A percentile compares a stretch with the other conserved stretches of the same genome.
Conservation (phyloP, 768 basidiomycete genomes). For the Asterophora lycoperdoides region DNA sequence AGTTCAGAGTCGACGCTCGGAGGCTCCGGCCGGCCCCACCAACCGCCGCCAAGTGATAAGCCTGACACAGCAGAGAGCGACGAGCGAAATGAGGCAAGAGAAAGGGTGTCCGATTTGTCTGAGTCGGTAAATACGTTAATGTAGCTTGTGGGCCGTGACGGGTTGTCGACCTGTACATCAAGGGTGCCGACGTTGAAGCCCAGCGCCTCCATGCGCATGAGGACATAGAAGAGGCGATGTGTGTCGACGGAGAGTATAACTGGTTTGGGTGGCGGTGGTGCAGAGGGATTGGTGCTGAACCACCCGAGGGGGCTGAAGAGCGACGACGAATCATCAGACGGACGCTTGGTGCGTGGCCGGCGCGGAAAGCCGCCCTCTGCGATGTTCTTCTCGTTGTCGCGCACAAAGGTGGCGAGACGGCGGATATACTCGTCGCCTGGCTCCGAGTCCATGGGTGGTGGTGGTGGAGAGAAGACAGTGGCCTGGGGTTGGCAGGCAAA, state of each 20-base stretch:
- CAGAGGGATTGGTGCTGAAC: slow-evolving; percentile 40
- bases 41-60: slow-evolving; percentile 66
- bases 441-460: slow-evolving; percentile 38
- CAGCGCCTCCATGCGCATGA: slow-evolving; percentile 81
- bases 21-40: slow-evolving; percentile 64
- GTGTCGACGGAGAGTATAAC: slow-evolving; percentile 67
- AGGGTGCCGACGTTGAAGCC: slow-evolving; percentile 76
- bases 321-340: slow-evolving; percentile 30
- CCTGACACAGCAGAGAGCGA: slow-evolving; percentile 73
- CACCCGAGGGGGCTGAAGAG: slow-evolving; percentile 61
- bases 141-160: slow-evolving; percentile 75
- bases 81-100: slow-evolving; percentile 70
- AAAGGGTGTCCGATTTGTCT: slow-evolving; percentile 72
- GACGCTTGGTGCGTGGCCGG: slow-evolving; percentile 40
- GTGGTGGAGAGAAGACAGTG: slow-evolving; percentile 11
- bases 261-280: slow-evolving; percentile 44
- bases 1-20: slow-evolving; percentile 67
- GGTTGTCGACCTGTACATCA: slow-evolving; percentile 69
- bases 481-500: slow-evolving; percentile 11
- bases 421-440: slow-evolving; percentile 75
- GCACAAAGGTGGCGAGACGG: slow-evolving; percentile 65
- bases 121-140: slow-evolving; percentile 49
- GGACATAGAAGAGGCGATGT: slow-evolving; percentile 83
- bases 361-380: slow-evolving; percentile 58
- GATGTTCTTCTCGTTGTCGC: slow-evolving; percentile 65